These are phyloP conservation scores for Cladosporium velox DNA, from an alignment of 2,329 filamentous ascomycete species.

Conservation along the genomic window DNA sequence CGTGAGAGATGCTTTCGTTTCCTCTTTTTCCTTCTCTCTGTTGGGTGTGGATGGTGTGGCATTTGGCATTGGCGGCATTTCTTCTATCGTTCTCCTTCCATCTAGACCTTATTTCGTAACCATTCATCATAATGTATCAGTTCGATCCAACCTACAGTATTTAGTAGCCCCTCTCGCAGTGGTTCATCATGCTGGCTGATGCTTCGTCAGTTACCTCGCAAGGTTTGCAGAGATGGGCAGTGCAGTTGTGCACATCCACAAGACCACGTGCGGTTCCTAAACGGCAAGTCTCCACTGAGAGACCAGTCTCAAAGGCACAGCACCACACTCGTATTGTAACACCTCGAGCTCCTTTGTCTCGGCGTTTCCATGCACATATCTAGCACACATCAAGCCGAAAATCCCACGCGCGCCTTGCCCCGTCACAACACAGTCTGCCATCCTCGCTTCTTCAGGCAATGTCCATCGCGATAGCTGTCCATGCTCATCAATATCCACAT, in stretches of 20 bases:
- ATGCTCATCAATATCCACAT: background rate
- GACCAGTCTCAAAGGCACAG: background rate
- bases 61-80: background rate
- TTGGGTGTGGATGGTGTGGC: background rate
- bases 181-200: background rate
- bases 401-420: background rate
- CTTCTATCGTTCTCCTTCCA: background rate
- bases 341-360: background rate
- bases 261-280: background rate
- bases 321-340: background rate
- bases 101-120: background rate
- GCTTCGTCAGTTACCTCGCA: background rate
- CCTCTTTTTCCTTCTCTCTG: background rate
- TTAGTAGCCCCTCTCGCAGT: background rate
- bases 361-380: background rate
- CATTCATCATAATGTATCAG: background rate
- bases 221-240: background rate
- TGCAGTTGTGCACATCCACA: background rate
- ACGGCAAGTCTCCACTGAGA: background rate
- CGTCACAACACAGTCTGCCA: background rate
- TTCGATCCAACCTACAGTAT: background rate
- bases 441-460: background rate
- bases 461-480: background rate
- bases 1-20: background rate
- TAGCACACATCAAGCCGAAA: background rate